Evolutionary conservation across 2,329 filamentous ascomycete species (phyloP), one percentile per base, ranked within the genome.

Genomic region (Ophiostoma novo-ulmi): DNA sequence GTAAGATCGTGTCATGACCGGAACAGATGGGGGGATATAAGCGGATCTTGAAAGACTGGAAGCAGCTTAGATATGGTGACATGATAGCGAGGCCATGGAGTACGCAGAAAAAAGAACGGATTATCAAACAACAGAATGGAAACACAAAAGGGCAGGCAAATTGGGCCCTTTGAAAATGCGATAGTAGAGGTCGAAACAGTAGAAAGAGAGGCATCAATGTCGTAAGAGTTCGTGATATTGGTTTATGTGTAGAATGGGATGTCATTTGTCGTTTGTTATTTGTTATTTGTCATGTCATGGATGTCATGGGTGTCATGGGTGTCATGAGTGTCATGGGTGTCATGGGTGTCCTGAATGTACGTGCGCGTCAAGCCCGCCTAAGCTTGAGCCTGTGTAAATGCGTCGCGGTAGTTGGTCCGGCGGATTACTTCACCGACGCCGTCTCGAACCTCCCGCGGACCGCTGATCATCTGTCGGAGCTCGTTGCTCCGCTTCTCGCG

Each of bases 381-480:
- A n/a, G 72, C 74, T 65, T 74, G 68, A 26, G 72, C 74, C 39
- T 75, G 73, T 17, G 76, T 73, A 69, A 75, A 76, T 0, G 75
- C 74, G 22, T 77, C 80, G 68, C 78, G 78, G 72, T 81, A 81
- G 52, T 78, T 81, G 58, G 79, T 81, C 48, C 81, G 79, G 68
- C 83, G 80, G 65, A 88, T 83, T 67, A 88, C 82, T 39, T 88
- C 86, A 17, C 82, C 85, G 2, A 88, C 84, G 3, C 85, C 85
- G 73, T 88, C 86, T 36, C 85, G 80, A 26, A 88, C 85, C 75
- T 87, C 85, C 35, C 79, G 82, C 0, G 88, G 88, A 5, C 81
- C 83, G 72, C 86, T 88, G 64, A 90, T 90, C 77, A 83, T 88
- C 73, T 84, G 80, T 8, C 87, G 82, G 69, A 90, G 80, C 75